phyloP scores from a whole-genome alignment of 345 rosid species.

The Syzygium aqueum region DNA sequence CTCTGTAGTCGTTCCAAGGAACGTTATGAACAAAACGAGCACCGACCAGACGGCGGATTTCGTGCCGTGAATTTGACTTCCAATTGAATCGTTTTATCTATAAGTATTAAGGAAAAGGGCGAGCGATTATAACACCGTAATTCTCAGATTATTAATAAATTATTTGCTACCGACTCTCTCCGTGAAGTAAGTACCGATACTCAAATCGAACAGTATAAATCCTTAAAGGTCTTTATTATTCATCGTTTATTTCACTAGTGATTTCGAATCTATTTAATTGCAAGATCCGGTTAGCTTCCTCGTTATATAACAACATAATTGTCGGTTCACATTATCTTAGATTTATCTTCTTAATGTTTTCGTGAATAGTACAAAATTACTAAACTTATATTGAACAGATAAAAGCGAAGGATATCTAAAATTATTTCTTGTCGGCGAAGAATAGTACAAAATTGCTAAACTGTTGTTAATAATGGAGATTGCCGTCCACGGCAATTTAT shows the following conservation, averaged over 20 bases:
- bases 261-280: not conserved
- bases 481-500: not conserved
- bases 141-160: not conserved
- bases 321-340: not conserved
- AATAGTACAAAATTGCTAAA: not conserved
- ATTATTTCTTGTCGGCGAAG: not conserved
- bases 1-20: not conserved
- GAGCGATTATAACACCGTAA: too few relatives aligned
- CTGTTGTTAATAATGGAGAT: not conserved
- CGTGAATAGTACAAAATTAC: not conserved
- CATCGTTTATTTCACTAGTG: not conserved
- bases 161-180: not conserved
- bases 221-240: too few relatives aligned
- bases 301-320: not conserved
- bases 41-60: not conserved
- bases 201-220: not conserved
- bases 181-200: fast-evolving
- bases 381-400: not conserved
- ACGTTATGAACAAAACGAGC: not conserved
- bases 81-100: not conserved
- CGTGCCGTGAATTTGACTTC: not conserved
- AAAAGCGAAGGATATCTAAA: not conserved
- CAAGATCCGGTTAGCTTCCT: not conserved
- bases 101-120: too few relatives aligned
- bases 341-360: not conserved